Base-by-base conservation (phyloP, 768 basidiomycete genomes). In the Hemileccinum impolitum region DNA sequence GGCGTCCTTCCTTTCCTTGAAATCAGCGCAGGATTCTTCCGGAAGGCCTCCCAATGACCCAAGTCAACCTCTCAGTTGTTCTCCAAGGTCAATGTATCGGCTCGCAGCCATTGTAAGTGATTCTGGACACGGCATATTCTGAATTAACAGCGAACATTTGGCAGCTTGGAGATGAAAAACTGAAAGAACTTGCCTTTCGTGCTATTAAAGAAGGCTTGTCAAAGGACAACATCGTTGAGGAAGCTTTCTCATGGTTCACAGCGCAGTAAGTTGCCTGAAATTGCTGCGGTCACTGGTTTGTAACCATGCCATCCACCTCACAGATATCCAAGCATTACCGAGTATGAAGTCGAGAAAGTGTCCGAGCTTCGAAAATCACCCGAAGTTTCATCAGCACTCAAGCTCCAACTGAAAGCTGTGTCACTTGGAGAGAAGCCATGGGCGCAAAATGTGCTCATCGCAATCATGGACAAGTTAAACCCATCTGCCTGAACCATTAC, bases 51-150 rank as follows among this genome's bases (percentile, higher is more conserved):
- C 13, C 3, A 36, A 34, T 8, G 26, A 14, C n/a, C 17, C n/a
- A 6, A 37, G 14, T 12, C 34, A 21, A 0, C 38, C 49, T 18
- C 54, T 57, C 5, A 1, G 40, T 17, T 70, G 69, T 21, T 71
- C 69, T 15, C 68, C 70, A 48, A 70, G 71, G 58, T 70, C 69
- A 10, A 70, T 71, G 70, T 71, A 68, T 55, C 65, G 69, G 44
- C 56, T 70, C 9, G 69, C 69, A 19, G 34, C 13, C 15, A 55
- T 26, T 18, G 68, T 70, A 45, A 52, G 61, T 23, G 36, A 19
- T 43, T 23, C 14, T 25, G 19, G 19, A 28, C 30, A 37, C 3
- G 28, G 21, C 25, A 32, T 17, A 7, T 39, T 6, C 17, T 40
- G 14, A 28, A 14, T 25, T 39, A 18, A 50, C 34, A 7, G n/a